Base-by-base conservation (phyloP, 169 alveolate species). In the Amoebophrya sp. region DNA sequence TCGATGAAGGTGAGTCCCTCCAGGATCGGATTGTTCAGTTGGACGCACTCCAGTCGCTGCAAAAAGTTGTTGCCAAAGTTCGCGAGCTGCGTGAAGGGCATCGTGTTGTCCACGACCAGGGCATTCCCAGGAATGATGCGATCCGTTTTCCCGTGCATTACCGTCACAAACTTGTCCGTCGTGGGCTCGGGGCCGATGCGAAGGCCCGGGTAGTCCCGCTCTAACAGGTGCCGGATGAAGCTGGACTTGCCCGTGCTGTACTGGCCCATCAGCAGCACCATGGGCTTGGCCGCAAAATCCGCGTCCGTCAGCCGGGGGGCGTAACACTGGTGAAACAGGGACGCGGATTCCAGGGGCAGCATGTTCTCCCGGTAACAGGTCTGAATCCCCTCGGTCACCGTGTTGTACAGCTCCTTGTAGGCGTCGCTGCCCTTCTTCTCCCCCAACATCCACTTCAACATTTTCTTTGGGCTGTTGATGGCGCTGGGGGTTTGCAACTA, bases 141-240 rank as follows among this genome's bases (percentile, higher is more conserved):
- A 40, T 92, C 95, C 35, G 91, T 92, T 39, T 89, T 92, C 32
- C 94, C 95, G 40, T 95, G 94, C 94, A 94, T 92, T 29, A 95
- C 96, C 54, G 96, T 95, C 32, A 94, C 95, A 89, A 95, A 95
- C 90, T 94, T 94, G 93, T 96, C 97, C 0, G 97, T 96, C 7
- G 97, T 96, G 0, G 97, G 97, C 93, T 96, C 97, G 0, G 97
- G 97, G 32, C 97, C 97, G 88, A 96, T 96, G 77, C 96, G 93
- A 93, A 94, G 92, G 32, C 96, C 93, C 39, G 94, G 93, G 32
- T 88, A 92, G 83, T 93, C 95, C 23, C 92, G 77, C 83, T 90
- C 92, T 0, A 90, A 91, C 14, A 92, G 89, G 54, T 91, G 93
- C 29, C 93, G 92, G 38, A 91, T 91, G 91, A 92, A 92, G 39